These are phyloP conservation scores for Kitagawia praeruptora DNA, from an alignment of 129 eudicot species.

Conservation along the genomic window DNA sequence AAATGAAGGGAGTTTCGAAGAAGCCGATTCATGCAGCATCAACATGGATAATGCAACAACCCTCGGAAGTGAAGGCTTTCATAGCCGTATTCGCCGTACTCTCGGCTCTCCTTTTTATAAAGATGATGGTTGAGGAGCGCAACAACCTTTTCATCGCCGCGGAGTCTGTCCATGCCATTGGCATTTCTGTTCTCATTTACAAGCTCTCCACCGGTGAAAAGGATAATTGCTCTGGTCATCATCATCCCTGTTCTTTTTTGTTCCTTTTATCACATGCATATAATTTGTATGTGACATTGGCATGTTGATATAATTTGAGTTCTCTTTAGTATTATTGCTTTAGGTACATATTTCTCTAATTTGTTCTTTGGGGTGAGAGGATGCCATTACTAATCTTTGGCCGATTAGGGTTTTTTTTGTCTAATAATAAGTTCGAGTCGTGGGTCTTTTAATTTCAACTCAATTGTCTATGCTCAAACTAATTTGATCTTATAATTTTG, in stretches of 20 bases:
- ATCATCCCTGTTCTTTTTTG: background rate
- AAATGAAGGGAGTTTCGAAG: conserved; percentile 4
- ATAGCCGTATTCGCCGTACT: background rate
- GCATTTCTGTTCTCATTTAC: conserved; percentile 10
- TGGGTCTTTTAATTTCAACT: background rate
- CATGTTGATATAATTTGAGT: background rate
- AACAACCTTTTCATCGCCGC: conserved; percentile 10
- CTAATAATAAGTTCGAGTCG: no score
- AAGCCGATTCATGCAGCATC: conserved; percentile 11
- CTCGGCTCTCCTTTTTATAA: background rate
- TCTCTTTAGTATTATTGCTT: no score
- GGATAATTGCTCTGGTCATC: conserved; percentile 9
- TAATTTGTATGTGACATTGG: background rate
- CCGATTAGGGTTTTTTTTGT: background rate
- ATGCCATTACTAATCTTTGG: background rate
- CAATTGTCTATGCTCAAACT: background rate
- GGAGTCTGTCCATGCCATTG: conserved; percentile 10
- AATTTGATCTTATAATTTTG: background rate
- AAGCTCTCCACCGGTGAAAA: conserved; percentile 1
- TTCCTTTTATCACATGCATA: background rate
- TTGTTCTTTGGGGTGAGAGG: background rate
- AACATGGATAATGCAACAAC: conserved; percentile 1
- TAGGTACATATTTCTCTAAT: no score
- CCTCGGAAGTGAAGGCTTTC: background rate
- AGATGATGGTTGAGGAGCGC: conserved; percentile 3